Percentiles rank a stretch among this genome's conserved stretches.
phyloP scores from a whole-genome alignment of 257 asterid genomes.

The Linderniella brevidens region DNA sequence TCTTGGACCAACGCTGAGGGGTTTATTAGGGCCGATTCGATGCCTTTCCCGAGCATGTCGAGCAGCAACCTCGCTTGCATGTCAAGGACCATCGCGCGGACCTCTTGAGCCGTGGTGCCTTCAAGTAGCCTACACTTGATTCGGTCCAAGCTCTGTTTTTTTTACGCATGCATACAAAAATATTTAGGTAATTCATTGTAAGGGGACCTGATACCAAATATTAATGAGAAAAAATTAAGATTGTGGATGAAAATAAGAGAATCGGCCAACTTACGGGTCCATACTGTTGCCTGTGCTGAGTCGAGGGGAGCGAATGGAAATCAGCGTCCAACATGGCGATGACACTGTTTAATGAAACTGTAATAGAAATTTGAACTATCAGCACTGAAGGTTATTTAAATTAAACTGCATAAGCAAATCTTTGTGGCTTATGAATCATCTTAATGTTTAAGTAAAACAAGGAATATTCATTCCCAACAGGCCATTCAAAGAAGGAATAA shows the following conservation, averaged over 20 bases:
- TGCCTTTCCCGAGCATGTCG: conserved; percentile 99
- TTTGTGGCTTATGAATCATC: no score
- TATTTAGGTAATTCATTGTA: conserved; percentile 4
- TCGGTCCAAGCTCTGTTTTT: conserved; percentile 82
- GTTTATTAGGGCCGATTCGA: conserved; percentile 81
- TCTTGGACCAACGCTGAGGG: conserved; percentile 90
- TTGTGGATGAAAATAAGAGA: conserved; percentile 7
- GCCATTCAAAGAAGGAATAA: not conserved
- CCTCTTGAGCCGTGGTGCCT: conserved; percentile 97
- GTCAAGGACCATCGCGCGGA: conserved; percentile 99
- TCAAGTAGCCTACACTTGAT: conserved; percentile 96
- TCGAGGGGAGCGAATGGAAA: conserved; percentile 92
- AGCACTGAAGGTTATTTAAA: not conserved
- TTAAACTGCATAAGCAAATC: not conserved
- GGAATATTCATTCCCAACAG: not conserved
- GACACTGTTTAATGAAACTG: conserved; percentile 91
- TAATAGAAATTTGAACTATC: conserved; percentile 3
- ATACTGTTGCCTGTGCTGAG: conserved; percentile 92
- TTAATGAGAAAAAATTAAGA: conserved; percentile 1
- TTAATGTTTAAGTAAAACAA: not conserved
- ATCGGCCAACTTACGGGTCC: conserved; percentile 74
- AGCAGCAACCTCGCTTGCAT: conserved; percentile 95
- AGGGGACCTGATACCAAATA: conserved; percentile 5
- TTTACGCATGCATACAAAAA: conserved; percentile 7
- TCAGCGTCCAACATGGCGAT: conserved; percentile 94